Conservation (phyloP, 169 alveolate genomes). For the Eimeria praecox region DNA sequence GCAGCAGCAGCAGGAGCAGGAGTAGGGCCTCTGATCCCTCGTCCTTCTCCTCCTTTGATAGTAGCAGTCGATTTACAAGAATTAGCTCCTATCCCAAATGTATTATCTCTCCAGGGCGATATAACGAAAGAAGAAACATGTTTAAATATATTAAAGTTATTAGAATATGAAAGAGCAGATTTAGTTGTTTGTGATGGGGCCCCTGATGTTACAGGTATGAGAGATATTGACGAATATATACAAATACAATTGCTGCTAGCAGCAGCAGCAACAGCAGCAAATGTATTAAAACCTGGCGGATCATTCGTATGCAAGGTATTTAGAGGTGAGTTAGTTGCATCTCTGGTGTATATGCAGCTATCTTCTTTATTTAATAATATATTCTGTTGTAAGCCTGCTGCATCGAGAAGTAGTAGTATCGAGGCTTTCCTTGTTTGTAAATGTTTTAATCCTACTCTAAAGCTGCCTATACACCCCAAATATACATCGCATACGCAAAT, state of each 20-base stretch:
- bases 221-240: slow-evolving; percentile 91
- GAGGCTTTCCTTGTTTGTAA: slow-evolving; percentile 93
- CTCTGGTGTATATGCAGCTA: slow-evolving; percentile 87
- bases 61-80: slow-evolving; percentile 98
- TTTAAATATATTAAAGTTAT: slow-evolving; percentile 85
- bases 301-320: slow-evolving; percentile 97
- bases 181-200: slow-evolving; percentile 99
- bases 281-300: slow-evolving; percentile 96
- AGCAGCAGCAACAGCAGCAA: slow-evolving; percentile 94
- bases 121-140: slow-evolving; percentile 90
- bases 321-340: slow-evolving; percentile 96
- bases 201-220: slow-evolving; percentile 98
- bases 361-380: slow-evolving; percentile 82
- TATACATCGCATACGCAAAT: not conserved
- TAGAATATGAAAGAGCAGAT: slow-evolving; percentile 90
- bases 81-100: slow-evolving; percentile 98
- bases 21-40: not conserved
- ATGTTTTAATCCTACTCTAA: slow-evolving; percentile 9
- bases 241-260: slow-evolving; percentile 97
- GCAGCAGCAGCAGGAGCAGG: not conserved
- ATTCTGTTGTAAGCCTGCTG: slow-evolving; percentile 93
- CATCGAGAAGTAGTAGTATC: slow-evolving; percentile 92
- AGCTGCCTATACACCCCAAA: not conserved
- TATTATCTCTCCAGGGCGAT: slow-evolving; percentile 96
- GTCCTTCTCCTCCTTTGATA: slow-evolving; percentile 88